Evolutionary conservation across 2,329 filamentous ascomycete genomes (phyloP).

Genomic region (Nectriaceae sp.): DNA sequence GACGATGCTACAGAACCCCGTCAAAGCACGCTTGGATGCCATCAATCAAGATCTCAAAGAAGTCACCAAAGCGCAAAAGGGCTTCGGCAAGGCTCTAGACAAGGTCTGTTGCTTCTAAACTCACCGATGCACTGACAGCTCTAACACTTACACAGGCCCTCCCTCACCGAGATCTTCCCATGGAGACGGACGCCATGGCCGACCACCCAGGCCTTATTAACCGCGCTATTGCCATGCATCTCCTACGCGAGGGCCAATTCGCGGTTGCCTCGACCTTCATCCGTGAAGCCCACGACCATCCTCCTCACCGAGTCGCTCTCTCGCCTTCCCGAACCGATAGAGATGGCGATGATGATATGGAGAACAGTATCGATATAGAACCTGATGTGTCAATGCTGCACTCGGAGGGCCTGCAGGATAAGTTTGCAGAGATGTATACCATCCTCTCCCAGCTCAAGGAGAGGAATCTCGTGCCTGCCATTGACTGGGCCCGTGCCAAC

Average conservation of each 20-base stretch:
- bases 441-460: conserved; percentile 79
- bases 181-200: conserved; percentile 78
- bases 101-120: conserved; percentile 58
- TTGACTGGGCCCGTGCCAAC: conserved; percentile 79
- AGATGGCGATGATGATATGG: conserved; percentile 37
- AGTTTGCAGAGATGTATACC: conserved; percentile 88
- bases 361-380: conserved; percentile 24
- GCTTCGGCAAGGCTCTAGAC: conserved; percentile 83
- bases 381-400: conserved; percentile 29
- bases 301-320: conserved; percentile 22
- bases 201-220: conserved; percentile 79
- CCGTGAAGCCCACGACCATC: conserved; percentile 60
- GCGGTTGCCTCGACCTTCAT: conserved; percentile 84
- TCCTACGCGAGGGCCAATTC: conserved; percentile 93
- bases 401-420: conserved; percentile 64
- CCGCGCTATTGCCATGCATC: conserved; percentile 92
- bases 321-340: conserved; percentile 27
- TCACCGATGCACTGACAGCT: neutral
- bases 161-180: conserved; percentile 64
- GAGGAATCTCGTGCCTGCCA: conserved; percentile 78
- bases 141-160: conserved; percentile 34
- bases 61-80: conserved; percentile 78
- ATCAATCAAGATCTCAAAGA: conserved; percentile 82
- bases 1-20: conserved; percentile 81
- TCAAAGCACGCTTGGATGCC: conserved; percentile 78